phyloP scores from a whole-genome alignment of 768 basidiomycete genomes.

The Mycena indigotica region DNA sequence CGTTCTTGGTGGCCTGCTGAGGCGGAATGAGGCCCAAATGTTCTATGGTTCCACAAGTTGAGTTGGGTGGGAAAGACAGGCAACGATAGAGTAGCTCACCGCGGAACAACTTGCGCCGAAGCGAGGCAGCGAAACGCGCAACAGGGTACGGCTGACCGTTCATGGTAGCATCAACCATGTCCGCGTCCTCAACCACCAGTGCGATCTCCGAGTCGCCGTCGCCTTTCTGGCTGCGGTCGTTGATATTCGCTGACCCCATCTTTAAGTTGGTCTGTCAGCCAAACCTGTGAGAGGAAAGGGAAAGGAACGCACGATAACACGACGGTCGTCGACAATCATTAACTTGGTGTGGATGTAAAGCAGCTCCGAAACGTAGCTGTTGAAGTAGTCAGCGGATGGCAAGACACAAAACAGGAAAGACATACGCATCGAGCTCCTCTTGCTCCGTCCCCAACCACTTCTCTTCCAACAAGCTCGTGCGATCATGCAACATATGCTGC shows the following conservation, averaged over 20 bases:
- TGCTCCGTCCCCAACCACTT: slow-evolving; percentile 81
- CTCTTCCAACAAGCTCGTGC: slow-evolving; percentile 68
- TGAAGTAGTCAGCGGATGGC: slow-evolving; percentile 5
- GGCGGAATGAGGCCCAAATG: slow-evolving; percentile 85
- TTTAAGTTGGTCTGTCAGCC: slow-evolving; percentile 29
- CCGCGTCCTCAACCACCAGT: slow-evolving; percentile 88
- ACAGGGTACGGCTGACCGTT: slow-evolving; percentile 74
- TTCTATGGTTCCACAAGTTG: slow-evolving; percentile 49
- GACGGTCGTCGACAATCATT: slow-evolving; percentile 92
- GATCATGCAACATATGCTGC: slow-evolving; percentile 75
- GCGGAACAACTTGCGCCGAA: slow-evolving; percentile 82
- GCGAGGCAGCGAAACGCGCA: slow-evolving; percentile 77
- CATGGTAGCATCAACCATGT: slow-evolving; percentile 77
- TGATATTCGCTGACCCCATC: slow-evolving; percentile 95
- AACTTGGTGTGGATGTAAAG: slow-evolving; percentile 86
- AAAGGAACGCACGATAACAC: slow-evolving; percentile 73
- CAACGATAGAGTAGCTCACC: slow-evolving; percentile 45
- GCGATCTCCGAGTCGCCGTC: slow-evolving; percentile 96
- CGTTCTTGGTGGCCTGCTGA: slow-evolving; percentile 48
- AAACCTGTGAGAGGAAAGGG: background rate
- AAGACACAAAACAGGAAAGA: slow-evolving; percentile 28
- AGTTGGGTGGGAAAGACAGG: slow-evolving; percentile 7
- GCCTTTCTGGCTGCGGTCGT: slow-evolving; percentile 88
- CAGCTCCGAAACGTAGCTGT: slow-evolving; percentile 75
- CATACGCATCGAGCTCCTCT: slow-evolving; percentile 80